A percentile compares a stretch with the other conserved stretches of the same genome.
Conservation (phyloP, 768 basidiomycete species). For the Termitomyces sp. region DNA sequence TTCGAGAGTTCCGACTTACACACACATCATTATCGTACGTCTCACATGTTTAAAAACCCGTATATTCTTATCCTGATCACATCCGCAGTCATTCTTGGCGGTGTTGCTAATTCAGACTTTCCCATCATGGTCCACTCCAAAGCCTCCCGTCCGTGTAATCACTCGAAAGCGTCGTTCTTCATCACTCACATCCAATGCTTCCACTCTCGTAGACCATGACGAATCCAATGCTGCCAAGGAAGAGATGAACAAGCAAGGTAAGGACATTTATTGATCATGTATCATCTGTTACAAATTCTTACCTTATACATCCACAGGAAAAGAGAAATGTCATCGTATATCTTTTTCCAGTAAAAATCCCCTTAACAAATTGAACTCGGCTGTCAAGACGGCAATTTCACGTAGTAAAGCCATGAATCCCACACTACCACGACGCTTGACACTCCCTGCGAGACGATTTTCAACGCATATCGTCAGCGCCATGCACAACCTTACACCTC, state of each 20-base stretch:
- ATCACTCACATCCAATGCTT: constrained; percentile 2
- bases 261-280: not conserved
- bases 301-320: not conserved
- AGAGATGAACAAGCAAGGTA: not conserved
- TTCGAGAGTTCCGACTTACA: constrained; percentile 3
- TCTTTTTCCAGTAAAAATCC: not conserved
- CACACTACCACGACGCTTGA: not conserved
- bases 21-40: constrained; percentile 4
- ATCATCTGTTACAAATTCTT: no score
- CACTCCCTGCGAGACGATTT: constrained; percentile 1
- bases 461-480: not conserved
- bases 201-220: not conserved
- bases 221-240: not conserved
- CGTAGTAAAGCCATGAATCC: not conserved
- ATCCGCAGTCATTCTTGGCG: constrained; percentile 5
- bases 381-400: not conserved
- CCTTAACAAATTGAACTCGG: not conserved
- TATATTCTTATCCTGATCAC: constrained; percentile 5
- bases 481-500: not conserved
- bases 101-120: not conserved
- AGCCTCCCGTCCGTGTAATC: constrained; percentile 2
- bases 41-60: not conserved
- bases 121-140: not conserved
- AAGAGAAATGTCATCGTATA: not conserved
- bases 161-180: constrained; percentile 1